These are phyloP conservation scores for Sutorius eximius DNA, from an alignment of 1,284 basidiomycete genomes.

Conservation along the genomic window DNA sequence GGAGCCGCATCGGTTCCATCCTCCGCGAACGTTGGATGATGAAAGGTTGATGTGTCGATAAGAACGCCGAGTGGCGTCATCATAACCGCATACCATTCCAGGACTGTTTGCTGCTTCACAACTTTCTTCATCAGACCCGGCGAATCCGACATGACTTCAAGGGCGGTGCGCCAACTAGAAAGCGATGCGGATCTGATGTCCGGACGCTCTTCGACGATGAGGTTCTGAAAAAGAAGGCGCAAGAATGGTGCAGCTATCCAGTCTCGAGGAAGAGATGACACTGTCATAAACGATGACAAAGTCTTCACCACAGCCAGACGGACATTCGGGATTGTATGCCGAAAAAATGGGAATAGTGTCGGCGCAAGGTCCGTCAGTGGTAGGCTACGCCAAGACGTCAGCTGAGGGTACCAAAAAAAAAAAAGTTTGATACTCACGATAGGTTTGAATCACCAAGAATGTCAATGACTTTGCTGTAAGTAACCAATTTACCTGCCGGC, in stretches of 20 bases:
- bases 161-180: constrained; percentile 75
- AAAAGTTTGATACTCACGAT: constrained; percentile 52
- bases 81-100: constrained; percentile 85
- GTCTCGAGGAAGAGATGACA: constrained; percentile 71
- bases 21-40: constrained; percentile 53
- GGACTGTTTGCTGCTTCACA: constrained; percentile 53
- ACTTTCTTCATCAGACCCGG: constrained; percentile 52
- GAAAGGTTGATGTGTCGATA: constrained; percentile 75
- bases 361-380: constrained; percentile 82
- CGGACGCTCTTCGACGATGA: constrained; percentile 87
- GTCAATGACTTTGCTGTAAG: constrained; percentile 76
- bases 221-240: constrained; percentile 90
- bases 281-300: constrained; percentile 82
- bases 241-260: constrained; percentile 85
- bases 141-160: constrained; percentile 53
- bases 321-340: constrained; percentile 94
- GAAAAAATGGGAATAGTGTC: constrained; percentile 93
- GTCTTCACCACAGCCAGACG: constrained; percentile 93
- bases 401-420: constrained; percentile 8
- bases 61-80: constrained; percentile 91
- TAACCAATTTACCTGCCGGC: constrained; percentile 72
- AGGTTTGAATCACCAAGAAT: constrained; percentile 66
- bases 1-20: constrained; percentile 44
- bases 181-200: constrained; percentile 84
- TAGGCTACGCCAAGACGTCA: constrained; percentile 46